Base-by-base conservation (phyloP, 495 filamentous ascomycete genomes). In the Entonaema liquescens region DNA sequence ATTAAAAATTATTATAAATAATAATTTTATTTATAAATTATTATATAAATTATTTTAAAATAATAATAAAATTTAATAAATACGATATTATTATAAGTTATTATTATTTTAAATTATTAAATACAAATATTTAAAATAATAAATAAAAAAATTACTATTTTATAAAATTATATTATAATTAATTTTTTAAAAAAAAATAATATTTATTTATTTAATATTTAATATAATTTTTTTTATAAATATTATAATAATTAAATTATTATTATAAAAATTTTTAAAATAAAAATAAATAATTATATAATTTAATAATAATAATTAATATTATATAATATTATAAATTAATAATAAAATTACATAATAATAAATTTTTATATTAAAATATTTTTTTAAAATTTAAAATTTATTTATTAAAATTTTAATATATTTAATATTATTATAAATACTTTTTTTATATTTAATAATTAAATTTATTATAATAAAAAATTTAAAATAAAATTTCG, bases 201-300 rank as follows among this genome's bases (percentile, higher is more conserved):
- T 59, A 47, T 47, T 33, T 9, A 59, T 59, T 19, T 59, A 17
- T 49, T 59, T 59, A n/a, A 42, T n/a, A n/a, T 40, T 58, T 25
- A 58, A 26, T 13, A 19, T 38, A 23, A 57, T 19, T 57, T 40
- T n/a, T 23, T 19, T 13, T 5, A 38, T 38, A 57, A 57, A 57
- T 23, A 38, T 25, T 17, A 55, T 55, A 33, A 55, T 33, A 3
- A 55, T 40, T 15, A 13, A 58, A 23, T 58, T 58, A 42, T 26
- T 52, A 25, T 58, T 58, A 23, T 58, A 26, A 26, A 58, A 12
- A 15, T 11, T 17, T 58, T 56, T 56, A 36, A 56, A 56, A 55
- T 55, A 55, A 55, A 55, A 55, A n/a, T 25, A 11, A n/a, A 55
- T n/a, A 33, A 55, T 57, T 3, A 40, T 42, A 21, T 58, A 58